Evolutionary conservation across 768 basidiomycete species (phyloP).

Genomic region (Leccinum subgranulosum): DNA sequence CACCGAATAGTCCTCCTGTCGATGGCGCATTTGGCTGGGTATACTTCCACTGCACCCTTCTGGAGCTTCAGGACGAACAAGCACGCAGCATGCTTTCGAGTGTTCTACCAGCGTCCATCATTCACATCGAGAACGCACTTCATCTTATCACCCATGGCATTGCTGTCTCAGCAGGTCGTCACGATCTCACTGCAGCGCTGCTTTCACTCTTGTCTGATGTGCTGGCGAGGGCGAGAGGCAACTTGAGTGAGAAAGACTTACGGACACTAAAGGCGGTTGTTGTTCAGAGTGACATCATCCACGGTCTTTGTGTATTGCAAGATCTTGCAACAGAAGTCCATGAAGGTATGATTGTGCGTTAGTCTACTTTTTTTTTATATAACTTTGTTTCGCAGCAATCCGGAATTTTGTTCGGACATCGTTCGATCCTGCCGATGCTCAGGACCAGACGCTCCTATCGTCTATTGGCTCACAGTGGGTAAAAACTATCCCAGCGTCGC

Average conservation of each 20-base stretch:
- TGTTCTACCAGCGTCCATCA: conserved; percentile 12
- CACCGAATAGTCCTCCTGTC: conserved; percentile 7
- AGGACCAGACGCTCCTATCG: conserved; percentile 40
- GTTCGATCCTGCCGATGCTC: conserved; percentile 34
- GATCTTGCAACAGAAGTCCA: conserved; percentile 24
- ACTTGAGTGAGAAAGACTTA: conserved; percentile 31
- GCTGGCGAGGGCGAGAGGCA: conserved; percentile 24
- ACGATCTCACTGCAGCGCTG: conserved; percentile 29
- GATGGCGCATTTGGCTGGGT: conserved; percentile 41
- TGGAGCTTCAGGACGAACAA: conserved; percentile 16
- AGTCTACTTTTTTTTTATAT: background rate
- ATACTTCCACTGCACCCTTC: conserved; percentile 35
- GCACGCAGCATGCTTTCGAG: conserved; percentile 35
- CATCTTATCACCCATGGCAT: conserved; percentile 39
- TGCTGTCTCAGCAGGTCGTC: conserved; percentile 12
- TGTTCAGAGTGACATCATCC: conserved; percentile 31
- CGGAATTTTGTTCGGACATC: conserved; percentile 36
- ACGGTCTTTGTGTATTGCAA: conserved; percentile 32
- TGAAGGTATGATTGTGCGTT: conserved; percentile 31
- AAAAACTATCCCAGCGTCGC: conserved; percentile 10
- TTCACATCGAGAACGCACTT: conserved; percentile 36
- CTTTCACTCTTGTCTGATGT: conserved; percentile 41
- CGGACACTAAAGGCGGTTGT: conserved; percentile 43
- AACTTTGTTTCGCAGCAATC: conserved; percentile 36
- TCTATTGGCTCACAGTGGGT: conserved; percentile 46